Evolutionary conservation across 2,329 filamentous ascomycete species (phyloP).

Genomic region (Xylariaceae sp.): DNA sequence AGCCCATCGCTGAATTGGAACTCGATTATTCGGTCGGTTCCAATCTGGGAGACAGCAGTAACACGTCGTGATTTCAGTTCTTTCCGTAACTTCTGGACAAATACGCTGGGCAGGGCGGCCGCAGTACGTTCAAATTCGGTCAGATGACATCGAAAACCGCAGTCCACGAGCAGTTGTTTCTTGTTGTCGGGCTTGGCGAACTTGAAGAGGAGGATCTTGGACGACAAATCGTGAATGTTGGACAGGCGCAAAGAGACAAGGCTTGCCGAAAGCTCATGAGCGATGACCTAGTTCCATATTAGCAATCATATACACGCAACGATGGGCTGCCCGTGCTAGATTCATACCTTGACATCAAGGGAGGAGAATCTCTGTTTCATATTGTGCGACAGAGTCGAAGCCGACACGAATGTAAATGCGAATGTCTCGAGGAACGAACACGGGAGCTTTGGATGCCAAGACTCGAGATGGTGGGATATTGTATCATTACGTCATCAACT

Average conservation of each 20-base stretch:
- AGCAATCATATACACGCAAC: not conserved
- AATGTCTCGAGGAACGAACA: not conserved
- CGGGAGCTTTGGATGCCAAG: not conserved
- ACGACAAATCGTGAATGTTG: conserved; percentile 94
- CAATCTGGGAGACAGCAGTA: conserved; percentile 76
- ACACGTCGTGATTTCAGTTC: conserved; percentile 80
- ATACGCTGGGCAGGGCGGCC: conserved; percentile 74
- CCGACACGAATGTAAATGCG: not conserved
- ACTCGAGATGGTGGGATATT: not conserved
- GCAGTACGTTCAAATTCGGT: conserved; percentile 87
- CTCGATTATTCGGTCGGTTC: conserved; percentile 89
- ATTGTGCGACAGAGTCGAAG: not conserved
- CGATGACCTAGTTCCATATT: conserved; percentile 64
- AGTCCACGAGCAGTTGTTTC: conserved; percentile 87
- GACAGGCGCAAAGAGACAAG: conserved; percentile 75
- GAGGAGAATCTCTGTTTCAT: conserved; percentile 58
- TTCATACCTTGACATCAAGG: conserved; percentile 48
- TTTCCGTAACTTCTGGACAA: conserved; percentile 81
- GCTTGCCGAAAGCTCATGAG: conserved; percentile 77
- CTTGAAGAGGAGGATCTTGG: conserved; percentile 91
- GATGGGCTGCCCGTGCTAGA: not conserved
- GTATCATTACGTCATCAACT: not conserved
- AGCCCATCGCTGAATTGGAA: conserved; percentile 87
- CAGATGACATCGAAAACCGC: conserved; percentile 90
- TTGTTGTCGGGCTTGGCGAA: conserved; percentile 86